Evolutionary conservation across 2,329 filamentous ascomycete species (phyloP), one percentile per base, ranked within the genome.

Genomic region (Zymoseptoria passerinii): DNA sequence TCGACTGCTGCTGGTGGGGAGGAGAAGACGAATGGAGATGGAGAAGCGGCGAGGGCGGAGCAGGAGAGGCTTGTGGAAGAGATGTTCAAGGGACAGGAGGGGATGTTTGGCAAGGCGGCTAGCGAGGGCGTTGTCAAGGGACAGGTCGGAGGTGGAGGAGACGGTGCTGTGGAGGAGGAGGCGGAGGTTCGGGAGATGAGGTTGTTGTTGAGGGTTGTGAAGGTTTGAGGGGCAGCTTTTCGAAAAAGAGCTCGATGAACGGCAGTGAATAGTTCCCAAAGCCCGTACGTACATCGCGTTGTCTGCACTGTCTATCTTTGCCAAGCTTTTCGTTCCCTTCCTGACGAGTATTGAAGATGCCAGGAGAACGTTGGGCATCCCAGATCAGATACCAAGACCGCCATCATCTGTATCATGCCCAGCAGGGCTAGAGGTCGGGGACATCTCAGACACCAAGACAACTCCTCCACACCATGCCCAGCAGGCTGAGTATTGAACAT

Each of bases 151-250:
- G 50, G 5, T 19, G 60, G 58, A 4, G 75, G 75, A 66, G 77
- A 75, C 28, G 73, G 89, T 58, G 89, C 94, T 68, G 79, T 83
- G 50, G 86, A 94, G 74, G 90, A 95, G 75, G 86, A 92, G 71
- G 88, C 92, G 66, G 88, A 92, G 72, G 83, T 94, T 58, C 87
- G 90, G 70, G 88, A 88, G 68, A 87, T 89, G 9, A 88, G 83
- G 3, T 86, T 91, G 73, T 74, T 88, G 75, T 75, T 94, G 70
- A 83, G 87, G 66, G 73, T 94, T 65, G 75, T 91, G 62, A 89
- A 85, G 74, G 72, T 92, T 66, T 90, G 57, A 64, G 51, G 23
- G 5, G n/a, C 13, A 13, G 16, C n/a, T 16, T 13, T 13, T 7
- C 13, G 7, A n/a, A 13, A 44, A 44, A 13, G 10, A 44, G 35